Conservation (phyloP, 495 filamentous ascomycete genomes). For the Chlorociboria aeruginascens region DNA sequence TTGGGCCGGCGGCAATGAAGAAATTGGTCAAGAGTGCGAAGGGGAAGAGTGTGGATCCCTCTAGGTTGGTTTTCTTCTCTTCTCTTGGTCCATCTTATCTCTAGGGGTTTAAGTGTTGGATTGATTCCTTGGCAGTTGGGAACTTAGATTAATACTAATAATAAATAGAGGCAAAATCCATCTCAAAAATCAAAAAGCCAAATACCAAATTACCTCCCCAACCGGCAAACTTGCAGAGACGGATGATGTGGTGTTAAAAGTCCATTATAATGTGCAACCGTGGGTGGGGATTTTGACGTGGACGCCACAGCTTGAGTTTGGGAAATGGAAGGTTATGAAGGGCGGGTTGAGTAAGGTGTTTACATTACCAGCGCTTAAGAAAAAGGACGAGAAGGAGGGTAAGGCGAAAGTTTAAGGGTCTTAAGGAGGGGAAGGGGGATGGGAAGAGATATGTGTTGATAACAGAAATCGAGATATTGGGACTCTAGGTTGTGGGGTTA, state of each 20-base stretch:
- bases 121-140: background rate
- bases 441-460: background rate
- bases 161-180: conserved; percentile 46
- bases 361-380: conserved; percentile 63
- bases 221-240: conserved; percentile 57
- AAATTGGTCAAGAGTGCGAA: conserved; percentile 38
- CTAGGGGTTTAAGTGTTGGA: too few relatives aligned
- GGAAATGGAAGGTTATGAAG: conserved; percentile 49
- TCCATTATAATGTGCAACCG: conserved; percentile 95
- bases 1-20: conserved; percentile 36
- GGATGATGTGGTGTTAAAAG: conserved; percentile 59
- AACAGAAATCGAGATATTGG: too few relatives aligned
- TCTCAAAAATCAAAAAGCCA: conserved; percentile 69
- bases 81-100: too few relatives aligned
- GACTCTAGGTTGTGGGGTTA: too few relatives aligned
- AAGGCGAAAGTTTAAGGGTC: conserved; percentile 1
- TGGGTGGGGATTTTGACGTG: conserved; percentile 86
- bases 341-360: conserved; percentile 57
- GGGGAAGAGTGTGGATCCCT: conserved; percentile 39
- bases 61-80: conserved; percentile 24
- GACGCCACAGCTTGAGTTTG: conserved; percentile 46
- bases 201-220: conserved; percentile 90
- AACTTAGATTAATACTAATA: conserved; percentile 1
- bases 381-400: conserved; percentile 20
- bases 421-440: background rate